A percentile compares a stretch with the other conserved stretches of the same genome.
Conservation (phyloP, 768 basidiomycete genomes). For the Chalciporus piperatus region DNA sequence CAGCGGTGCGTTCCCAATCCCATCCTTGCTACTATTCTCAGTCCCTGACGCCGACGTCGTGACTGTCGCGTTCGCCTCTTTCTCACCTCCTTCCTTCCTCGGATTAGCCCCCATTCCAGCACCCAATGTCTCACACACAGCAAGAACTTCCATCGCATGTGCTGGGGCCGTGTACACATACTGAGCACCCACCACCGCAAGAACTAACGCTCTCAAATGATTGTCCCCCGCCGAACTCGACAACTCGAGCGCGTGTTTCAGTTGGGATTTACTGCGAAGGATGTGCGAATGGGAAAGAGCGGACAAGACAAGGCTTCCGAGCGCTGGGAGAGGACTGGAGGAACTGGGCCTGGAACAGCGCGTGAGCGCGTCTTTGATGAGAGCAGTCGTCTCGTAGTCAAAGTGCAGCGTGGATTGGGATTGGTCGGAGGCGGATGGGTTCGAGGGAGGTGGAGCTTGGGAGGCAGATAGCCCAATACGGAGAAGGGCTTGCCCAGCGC, state of each 20-base stretch:
- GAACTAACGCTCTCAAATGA: slow-evolving; percentile 65
- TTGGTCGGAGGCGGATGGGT: not conserved
- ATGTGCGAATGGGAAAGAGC: slow-evolving; percentile 23
- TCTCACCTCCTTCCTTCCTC: slow-evolving; percentile 14
- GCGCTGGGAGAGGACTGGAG: slow-evolving; percentile 17
- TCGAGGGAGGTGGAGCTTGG: not conserved
- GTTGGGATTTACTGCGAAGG: slow-evolving; percentile 36
- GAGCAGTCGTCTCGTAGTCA: slow-evolving; percentile 14
- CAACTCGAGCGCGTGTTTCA: slow-evolving; percentile 58
- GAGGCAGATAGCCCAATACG: slow-evolving; percentile 41
- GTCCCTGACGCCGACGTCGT: not conserved
- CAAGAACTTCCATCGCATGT: slow-evolving; percentile 66
- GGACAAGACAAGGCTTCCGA: slow-evolving; percentile 17
- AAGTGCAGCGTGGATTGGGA: slow-evolving; percentile 10
- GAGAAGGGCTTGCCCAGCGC: slow-evolving; percentile 51
- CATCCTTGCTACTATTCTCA: slow-evolving; percentile 23
- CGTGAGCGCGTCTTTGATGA: slow-evolving; percentile 27
- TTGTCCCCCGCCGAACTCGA: slow-evolving; percentile 64
- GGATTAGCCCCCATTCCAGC: slow-evolving; percentile 57
- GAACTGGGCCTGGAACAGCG: slow-evolving; percentile 19
- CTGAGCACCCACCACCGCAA: slow-evolving; percentile 66
- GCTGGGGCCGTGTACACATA: slow-evolving; percentile 68
- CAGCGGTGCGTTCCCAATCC: slow-evolving; percentile 60
- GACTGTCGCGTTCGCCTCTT: not conserved
- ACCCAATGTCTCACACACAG: slow-evolving; percentile 66